phyloP scores from a whole-genome alignment of 2,329 filamentous ascomycete species.

The Cordyceps pruinosa region DNA sequence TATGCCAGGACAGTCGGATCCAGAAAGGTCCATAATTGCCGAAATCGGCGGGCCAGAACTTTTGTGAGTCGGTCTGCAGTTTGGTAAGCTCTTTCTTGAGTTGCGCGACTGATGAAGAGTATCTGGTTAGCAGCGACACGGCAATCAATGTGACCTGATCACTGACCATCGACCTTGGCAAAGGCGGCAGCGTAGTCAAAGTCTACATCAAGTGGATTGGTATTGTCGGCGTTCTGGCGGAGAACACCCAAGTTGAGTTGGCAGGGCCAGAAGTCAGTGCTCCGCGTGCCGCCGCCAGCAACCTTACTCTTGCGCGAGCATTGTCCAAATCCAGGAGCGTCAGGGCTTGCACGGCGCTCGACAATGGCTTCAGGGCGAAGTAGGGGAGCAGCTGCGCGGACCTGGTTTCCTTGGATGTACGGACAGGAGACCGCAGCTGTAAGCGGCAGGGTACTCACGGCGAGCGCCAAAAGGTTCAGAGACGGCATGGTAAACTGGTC shows the following conservation, averaged over 20 bases:
- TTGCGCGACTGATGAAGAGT: slow-evolving; percentile 42
- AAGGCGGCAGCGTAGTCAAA: slow-evolving; percentile 70
- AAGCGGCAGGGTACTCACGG: slow-evolving; percentile 1
- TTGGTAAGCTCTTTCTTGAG: slow-evolving; percentile 65
- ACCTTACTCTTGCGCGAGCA: slow-evolving; percentile 26
- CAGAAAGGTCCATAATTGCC: slow-evolving; percentile 77
- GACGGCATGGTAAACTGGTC: not conserved
- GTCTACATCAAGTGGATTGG: slow-evolving; percentile 57
- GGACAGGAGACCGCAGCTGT: slow-evolving; percentile 5
- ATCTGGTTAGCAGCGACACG: not conserved
- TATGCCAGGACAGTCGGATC: slow-evolving; percentile 76
- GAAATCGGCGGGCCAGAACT: slow-evolving; percentile 77
- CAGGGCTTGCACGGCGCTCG: not conserved
- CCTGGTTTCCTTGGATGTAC: slow-evolving; percentile 10
- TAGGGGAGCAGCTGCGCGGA: not conserved
- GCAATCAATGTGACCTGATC: not conserved
- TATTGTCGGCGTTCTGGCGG: slow-evolving; percentile 58
- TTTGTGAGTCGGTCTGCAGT: slow-evolving; percentile 71
- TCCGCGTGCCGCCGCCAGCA: slow-evolving; percentile 59
- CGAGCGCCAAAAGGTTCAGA: not conserved
- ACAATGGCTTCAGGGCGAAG: slow-evolving; percentile 10
- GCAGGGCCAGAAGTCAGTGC: slow-evolving; percentile 69
- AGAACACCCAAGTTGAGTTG: slow-evolving; percentile 62
- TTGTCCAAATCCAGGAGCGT: slow-evolving; percentile 4
- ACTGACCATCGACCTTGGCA: slow-evolving; percentile 47